Base-by-base conservation (phyloP, 2,329 filamentous ascomycete genomes). In the Stachybotrys chlorohalonatus region DNA sequence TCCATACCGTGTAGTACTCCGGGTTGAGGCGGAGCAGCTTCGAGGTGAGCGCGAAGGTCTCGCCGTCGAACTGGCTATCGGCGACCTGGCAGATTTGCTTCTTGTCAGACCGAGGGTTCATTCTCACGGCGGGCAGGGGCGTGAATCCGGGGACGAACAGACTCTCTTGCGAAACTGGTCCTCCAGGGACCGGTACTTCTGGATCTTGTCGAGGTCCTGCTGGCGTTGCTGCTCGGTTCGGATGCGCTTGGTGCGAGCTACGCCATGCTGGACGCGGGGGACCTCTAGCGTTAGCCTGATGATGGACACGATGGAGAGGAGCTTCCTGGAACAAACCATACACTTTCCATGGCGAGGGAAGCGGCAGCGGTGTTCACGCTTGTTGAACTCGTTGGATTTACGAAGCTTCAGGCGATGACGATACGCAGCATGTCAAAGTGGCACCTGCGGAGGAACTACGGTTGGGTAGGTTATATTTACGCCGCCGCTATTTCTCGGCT, bases 1-100 rank as follows among this genome's bases (percentile, higher is more conserved):
- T 95, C 90, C 90, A 95, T 79, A 90, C 81, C 55, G 90, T 93
- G 74, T 94, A 94, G 76, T 92, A 92, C 71, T 95, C 90, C 31
- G 90, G 90, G 69, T 95, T 95, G 63, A 86, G 80, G 50, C 79
- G 80, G 53, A 93, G 78, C 49, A 94, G 80, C 61, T 82, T 84
- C n/a, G 86, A 85, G 39, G 86, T 88, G 54, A 88, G 79, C 58
- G 81, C 73, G 63, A 92, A 82, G 47, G 84, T 80, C 54, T 83
- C 76, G 54, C 74, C 62, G 47, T 76, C 77, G 67, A 77, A 79
- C 60, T 79, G 72, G 57, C 66, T 68, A 52, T 75, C 68, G 2
- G 69, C 62, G 55, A 78, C 63, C 68, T 71, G 53, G 36, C 36
- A 42, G 13, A 42, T 42, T 42, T 13, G 8, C 36, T 42, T 42